These are phyloP conservation scores for Scedosporium aurantiacum DNA, from an alignment of 2,329 filamentous ascomycete species.

Conservation along the genomic window DNA sequence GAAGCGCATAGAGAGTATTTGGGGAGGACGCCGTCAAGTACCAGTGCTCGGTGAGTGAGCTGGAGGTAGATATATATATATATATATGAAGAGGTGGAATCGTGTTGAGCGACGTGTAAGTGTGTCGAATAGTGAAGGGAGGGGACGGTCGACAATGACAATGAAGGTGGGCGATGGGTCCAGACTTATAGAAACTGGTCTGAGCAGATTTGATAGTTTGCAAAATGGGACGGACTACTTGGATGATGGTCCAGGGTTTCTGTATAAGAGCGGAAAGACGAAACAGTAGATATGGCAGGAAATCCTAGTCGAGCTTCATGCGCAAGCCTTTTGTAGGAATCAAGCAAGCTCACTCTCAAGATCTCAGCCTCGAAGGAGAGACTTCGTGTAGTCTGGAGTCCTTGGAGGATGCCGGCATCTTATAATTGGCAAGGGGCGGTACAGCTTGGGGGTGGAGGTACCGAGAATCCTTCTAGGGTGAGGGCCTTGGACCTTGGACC, in stretches of 20 bases:
- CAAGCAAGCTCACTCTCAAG: neutral
- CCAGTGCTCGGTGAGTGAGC: neutral
- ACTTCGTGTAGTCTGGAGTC: neutral
- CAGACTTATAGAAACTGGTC: neutral
- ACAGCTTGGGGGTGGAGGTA: neutral
- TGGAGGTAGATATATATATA: neutral
- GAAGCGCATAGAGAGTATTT: neutral
- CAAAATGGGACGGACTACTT: neutral
- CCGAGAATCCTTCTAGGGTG: neutral
- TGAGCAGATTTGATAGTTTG: neutral
- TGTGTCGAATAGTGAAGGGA: neutral
- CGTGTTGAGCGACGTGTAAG: neutral
- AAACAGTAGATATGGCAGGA: no score
- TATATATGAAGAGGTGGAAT: neutral
- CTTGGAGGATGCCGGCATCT: neutral
- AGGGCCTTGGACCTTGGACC: neutral
- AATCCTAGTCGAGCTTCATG: neutral
- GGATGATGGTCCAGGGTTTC: neutral
- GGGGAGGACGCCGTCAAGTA: neutral
- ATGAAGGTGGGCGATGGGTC: neutral
- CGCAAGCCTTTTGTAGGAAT: neutral
- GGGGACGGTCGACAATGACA: neutral
- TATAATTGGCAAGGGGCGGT: constrained; percentile 3
- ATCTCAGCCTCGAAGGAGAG: constrained; percentile 3
- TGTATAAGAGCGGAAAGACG: neutral